Conservation (phyloP, 192 early-diverging fungal species). For the Lobosporangium transversale region DNA sequence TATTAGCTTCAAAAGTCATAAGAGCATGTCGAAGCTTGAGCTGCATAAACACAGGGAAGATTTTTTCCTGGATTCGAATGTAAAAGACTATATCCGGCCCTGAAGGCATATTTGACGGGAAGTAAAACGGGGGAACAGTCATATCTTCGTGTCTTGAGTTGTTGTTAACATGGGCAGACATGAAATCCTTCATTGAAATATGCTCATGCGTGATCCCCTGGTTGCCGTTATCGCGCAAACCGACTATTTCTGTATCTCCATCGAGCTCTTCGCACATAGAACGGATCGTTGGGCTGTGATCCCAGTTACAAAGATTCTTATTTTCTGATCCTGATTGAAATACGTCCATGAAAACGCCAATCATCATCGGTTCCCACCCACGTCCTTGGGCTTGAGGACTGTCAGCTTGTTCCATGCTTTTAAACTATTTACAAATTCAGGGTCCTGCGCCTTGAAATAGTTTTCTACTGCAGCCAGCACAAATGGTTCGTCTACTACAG, state of each 20-base stretch:
- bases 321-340: conserved; percentile 1
- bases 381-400: conserved; percentile 3
- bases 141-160: neutral
- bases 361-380: conserved; percentile 2
- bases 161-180: conserved; percentile 8
- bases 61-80: conserved; percentile 4
- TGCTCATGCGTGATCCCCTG: neutral
- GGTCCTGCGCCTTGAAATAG: conserved; percentile 13
- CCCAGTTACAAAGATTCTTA: neutral
- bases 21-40: neutral
- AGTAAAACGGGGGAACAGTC: conserved; percentile 13
- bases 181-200: conserved; percentile 4
- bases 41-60: neutral
- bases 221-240: conserved; percentile 1
- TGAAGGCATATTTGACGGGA: neutral
- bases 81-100: conserved; percentile 6
- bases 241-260: conserved; percentile 4
- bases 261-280: conserved; percentile 2
- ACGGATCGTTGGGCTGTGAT: neutral
- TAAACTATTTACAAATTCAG: neutral
- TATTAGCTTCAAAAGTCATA: neutral
- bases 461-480: conserved; percentile 18
- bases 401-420: conserved; percentile 1
- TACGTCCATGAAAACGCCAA: conserved; percentile 1
- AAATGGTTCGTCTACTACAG: conserved; percentile 30